These are phyloP conservation scores for Penicillium steckii DNA, from an alignment of 495 filamentous ascomycete species.

Conservation along the genomic window DNA sequence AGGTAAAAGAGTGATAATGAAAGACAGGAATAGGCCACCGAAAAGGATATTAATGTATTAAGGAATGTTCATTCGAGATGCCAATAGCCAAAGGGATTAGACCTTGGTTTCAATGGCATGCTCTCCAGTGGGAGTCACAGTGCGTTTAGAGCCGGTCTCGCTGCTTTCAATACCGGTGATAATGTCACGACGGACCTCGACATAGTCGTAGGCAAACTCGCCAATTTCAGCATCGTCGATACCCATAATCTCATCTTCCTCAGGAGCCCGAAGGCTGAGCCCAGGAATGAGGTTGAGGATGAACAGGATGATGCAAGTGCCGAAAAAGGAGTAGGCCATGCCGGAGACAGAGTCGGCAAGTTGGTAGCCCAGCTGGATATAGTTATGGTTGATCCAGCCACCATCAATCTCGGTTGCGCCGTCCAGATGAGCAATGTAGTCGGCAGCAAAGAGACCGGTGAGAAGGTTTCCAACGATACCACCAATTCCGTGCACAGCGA, in stretches of 20 bases:
- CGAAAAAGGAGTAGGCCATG: slow-evolving; percentile 81
- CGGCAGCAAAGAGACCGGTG: slow-evolving; percentile 88
- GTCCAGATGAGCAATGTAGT: slow-evolving; percentile 90
- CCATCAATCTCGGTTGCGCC: slow-evolving; percentile 68
- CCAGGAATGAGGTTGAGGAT: slow-evolving; percentile 85
- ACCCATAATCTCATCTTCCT: slow-evolving; percentile 86
- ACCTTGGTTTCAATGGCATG: slow-evolving; percentile 31
- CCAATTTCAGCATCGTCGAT: slow-evolving; percentile 96
- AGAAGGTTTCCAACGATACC: slow-evolving; percentile 87
- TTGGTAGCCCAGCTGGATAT: slow-evolving; percentile 85
- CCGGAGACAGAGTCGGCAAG: slow-evolving; percentile 83
- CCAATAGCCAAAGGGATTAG: slow-evolving; percentile 15
- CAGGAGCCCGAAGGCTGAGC: slow-evolving; percentile 72
- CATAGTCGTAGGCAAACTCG: slow-evolving; percentile 98
- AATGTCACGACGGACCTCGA: slow-evolving; percentile 87
- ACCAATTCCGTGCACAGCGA: slow-evolving; percentile 86
- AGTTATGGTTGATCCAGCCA: slow-evolving; percentile 90
- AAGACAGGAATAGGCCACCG: slow-evolving; percentile 2
- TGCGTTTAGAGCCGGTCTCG: slow-evolving; percentile 36
- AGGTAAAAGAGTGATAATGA: slow-evolving; percentile 1
- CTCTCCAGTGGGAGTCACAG: slow-evolving; percentile 25
- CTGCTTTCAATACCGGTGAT: slow-evolving; percentile 55
- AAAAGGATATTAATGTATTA: slow-evolving; percentile 13
- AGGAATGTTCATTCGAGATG: neutral
- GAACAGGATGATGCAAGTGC: slow-evolving; percentile 83